Evolutionary conservation across 2,329 filamentous ascomycete species (phyloP).

Genomic region (Hypocreales sp.): DNA sequence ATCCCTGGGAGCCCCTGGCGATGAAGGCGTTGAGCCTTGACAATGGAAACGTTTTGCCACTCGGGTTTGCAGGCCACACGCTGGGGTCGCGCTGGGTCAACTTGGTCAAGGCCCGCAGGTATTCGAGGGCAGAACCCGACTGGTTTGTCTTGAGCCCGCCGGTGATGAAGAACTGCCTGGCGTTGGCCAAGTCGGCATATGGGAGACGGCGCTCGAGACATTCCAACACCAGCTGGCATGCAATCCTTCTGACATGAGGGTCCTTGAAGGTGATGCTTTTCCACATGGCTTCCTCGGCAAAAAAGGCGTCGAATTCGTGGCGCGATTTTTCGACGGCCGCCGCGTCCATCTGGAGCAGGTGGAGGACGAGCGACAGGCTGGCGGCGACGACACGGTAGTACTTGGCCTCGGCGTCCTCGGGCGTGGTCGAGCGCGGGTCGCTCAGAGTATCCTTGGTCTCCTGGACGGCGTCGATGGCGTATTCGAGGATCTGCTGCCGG

Average conservation of each 20-base stretch:
- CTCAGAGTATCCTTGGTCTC: constrained; percentile 75
- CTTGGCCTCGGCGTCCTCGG: constrained; percentile 75
- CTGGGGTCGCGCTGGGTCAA: constrained; percentile 51
- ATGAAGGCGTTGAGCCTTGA: constrained; percentile 55
- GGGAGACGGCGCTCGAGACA: constrained; percentile 33
- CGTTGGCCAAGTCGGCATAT: constrained; percentile 30
- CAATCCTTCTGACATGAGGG: constrained; percentile 30
- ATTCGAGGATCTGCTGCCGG: constrained; percentile 66
- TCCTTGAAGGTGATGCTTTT: constrained; percentile 49
- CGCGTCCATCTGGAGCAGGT: constrained; percentile 30
- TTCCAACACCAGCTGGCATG: constrained; percentile 33
- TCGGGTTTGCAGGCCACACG: constrained; percentile 49
- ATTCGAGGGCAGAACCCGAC: constrained; percentile 56
- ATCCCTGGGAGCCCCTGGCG: constrained; percentile 72
- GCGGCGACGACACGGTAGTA: constrained; percentile 58
- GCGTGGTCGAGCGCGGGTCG: constrained; percentile 70
- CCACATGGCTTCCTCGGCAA: constrained; percentile 54
- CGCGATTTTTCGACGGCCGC: constrained; percentile 44
- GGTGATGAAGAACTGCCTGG: constrained; percentile 47
- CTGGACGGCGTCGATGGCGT: constrained; percentile 62
- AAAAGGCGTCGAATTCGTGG: constrained; percentile 47
- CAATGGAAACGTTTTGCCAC: constrained; percentile 36
- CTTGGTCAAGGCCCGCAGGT: constrained; percentile 48
- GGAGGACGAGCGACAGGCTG: constrained; percentile 37
- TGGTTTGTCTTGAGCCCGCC: constrained; percentile 63